phyloP scores from a whole-genome alignment of 805 yeast genomes.

The Brettanomyces sp. region DNA sequence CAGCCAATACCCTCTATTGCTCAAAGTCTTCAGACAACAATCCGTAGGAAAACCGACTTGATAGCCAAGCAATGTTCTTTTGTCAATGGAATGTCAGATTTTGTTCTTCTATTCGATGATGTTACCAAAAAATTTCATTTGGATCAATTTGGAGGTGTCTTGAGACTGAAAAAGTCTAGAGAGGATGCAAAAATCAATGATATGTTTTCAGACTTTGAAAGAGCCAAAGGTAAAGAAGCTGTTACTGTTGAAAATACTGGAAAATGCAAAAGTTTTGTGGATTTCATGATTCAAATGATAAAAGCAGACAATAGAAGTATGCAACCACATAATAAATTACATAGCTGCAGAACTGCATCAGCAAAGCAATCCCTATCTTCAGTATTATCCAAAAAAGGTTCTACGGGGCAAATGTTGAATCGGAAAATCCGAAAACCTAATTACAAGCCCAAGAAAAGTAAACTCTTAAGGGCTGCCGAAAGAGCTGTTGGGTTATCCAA shows the following conservation, averaged over 20 bases:
- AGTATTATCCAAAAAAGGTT: too few species aligned
- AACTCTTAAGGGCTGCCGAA: slow-evolving; percentile 14
- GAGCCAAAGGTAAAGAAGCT: neutral
- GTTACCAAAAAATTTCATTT: slow-evolving; percentile 17
- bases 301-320: too few species aligned
- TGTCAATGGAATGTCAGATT: slow-evolving; percentile 13
- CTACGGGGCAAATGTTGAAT: too few species aligned
- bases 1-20: neutral
- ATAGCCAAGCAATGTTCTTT: neutral
- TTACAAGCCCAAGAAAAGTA: slow-evolving; percentile 12
- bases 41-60: neutral
- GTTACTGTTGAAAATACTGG: neutral
- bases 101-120: slow-evolving; percentile 19
- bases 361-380: too few species aligned
- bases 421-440: neutral
- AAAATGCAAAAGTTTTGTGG: too few species aligned
- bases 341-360: too few species aligned
- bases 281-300: too few species aligned
- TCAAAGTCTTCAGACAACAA: slow-evolving; percentile 1
- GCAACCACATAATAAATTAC: too few species aligned
- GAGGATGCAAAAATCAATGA: too few species aligned
- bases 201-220: too few species aligned
- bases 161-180: slow-evolving; percentile 24
- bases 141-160: slow-evolving; percentile 18
- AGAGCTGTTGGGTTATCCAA: slow-evolving; percentile 6